Conservation (phyloP, 2,329 filamentous ascomycete genomes). For the Fusarium austroafricanum region DNA sequence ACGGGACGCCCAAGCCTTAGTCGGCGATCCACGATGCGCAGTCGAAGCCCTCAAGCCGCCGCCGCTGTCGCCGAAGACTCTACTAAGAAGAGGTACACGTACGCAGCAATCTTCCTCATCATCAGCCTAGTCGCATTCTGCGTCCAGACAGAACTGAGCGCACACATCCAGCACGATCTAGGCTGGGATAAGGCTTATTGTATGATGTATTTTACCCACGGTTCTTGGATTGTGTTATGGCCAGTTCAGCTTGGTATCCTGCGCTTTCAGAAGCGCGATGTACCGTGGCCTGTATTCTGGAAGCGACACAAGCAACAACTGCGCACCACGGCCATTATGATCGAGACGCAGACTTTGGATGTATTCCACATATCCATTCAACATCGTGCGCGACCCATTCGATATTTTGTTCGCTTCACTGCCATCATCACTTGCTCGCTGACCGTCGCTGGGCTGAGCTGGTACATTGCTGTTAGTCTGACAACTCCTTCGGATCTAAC, state of each 20-base stretch:
- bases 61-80: conserved; percentile 51
- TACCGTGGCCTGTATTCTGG: conserved; percentile 90
- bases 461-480: conserved; percentile 95
- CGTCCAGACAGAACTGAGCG: conserved; percentile 93
- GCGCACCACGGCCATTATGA: conserved; percentile 77
- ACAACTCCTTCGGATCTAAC: conserved; percentile 95
- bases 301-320: conserved; percentile 66
- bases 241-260: conserved; percentile 84
- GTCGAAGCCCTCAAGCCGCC: conserved; percentile 73
- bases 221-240: conserved; percentile 93
- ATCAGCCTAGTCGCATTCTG: conserved; percentile 89
- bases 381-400: conserved; percentile 57
- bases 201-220: conserved; percentile 98
- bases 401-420: conserved; percentile 83
- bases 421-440: conserved; percentile 85
- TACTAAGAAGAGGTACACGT: conserved; percentile 85
- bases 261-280: conserved; percentile 79
- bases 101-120: conserved; percentile 84
- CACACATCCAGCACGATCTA: conserved; percentile 92
- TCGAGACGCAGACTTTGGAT: conserved; percentile 81
- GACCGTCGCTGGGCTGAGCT: conserved; percentile 90
- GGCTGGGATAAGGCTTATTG: conserved; percentile 99
- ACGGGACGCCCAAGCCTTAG: conserved; percentile 46
- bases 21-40: conserved; percentile 76
- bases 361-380: conserved; percentile 60